Evolutionary conservation across 208 protist genomes (phyloP).

Genomic region (Angomonas ambiguus): DNA sequence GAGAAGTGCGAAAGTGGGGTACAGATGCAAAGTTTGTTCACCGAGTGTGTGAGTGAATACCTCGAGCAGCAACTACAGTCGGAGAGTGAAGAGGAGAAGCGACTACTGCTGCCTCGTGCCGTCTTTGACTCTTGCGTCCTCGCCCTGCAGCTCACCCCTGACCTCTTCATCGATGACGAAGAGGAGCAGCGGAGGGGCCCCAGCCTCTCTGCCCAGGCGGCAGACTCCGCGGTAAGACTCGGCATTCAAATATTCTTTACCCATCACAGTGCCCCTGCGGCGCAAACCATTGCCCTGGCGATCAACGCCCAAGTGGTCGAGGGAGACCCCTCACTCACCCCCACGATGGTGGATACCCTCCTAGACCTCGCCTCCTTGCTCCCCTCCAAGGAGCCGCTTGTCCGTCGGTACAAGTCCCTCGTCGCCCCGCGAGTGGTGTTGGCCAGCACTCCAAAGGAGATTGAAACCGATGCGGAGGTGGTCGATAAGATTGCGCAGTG

Average conservation of each 20-base stretch:
- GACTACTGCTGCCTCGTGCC: slow-evolving; percentile 17
- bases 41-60: slow-evolving; percentile 4
- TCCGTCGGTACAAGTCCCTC: slow-evolving; percentile 43
- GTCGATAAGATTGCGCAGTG: slow-evolving; percentile 36
- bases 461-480: slow-evolving; percentile 49
- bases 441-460: slow-evolving; percentile 18
- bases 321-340: slow-evolving; percentile 9
- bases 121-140: slow-evolving; percentile 32
- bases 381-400: slow-evolving; percentile 52
- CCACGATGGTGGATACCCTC: slow-evolving; percentile 44
- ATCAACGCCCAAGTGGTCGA: slow-evolving; percentile 35
- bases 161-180: neutral
- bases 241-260: slow-evolving; percentile 59
- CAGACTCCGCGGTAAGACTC: slow-evolving; percentile 27
- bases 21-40: slow-evolving; percentile 9
- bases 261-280: slow-evolving; percentile 28
- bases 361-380: slow-evolving; percentile 69
- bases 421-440: slow-evolving; percentile 46
- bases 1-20: slow-evolving; percentile 9
- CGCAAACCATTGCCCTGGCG: slow-evolving; percentile 50
- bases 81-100: neutral
- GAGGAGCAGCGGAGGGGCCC: slow-evolving; percentile 21
- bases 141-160: slow-evolving; percentile 28
- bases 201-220: slow-evolving; percentile 16
- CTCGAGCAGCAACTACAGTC: slow-evolving; percentile 4